phyloP scores from a whole-genome alignment of 495 filamentous ascomycete genomes.

The Penicillium lividum region DNA sequence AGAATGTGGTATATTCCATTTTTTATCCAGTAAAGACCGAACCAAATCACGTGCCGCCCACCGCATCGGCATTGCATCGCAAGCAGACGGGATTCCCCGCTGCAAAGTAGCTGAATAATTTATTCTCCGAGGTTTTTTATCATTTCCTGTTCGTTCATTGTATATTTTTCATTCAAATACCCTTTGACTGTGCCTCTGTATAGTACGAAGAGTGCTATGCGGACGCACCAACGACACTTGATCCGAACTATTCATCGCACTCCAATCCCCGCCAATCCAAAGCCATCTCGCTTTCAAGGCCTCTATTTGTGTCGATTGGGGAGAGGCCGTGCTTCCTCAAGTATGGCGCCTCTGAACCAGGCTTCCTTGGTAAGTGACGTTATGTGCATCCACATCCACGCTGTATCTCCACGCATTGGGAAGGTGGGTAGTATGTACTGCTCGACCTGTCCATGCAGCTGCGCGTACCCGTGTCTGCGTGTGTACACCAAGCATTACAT shows the following conservation, averaged over 20 bases:
- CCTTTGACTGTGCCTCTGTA: not conserved
- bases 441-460: not conserved
- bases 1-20: too few species aligned
- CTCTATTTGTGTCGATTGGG: not conserved
- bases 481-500: not conserved
- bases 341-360: constrained; percentile 1
- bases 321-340: not conserved
- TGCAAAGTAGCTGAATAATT: not conserved
- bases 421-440: not conserved
- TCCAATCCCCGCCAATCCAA: not conserved
- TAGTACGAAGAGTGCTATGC: not conserved
- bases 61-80: not conserved
- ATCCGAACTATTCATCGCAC: not conserved
- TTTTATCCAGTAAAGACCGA: not conserved
- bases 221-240: not conserved
- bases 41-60: not conserved
- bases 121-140: not conserved
- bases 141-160: not conserved
- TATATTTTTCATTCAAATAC: not conserved
- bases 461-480: constrained; percentile 9
- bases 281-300: not conserved
- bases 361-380: not conserved
- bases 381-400: not conserved
- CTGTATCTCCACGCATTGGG: not conserved
- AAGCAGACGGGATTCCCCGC: not conserved